Evolutionary conservation across 2,329 filamentous ascomycete species (phyloP).

Genomic region (Monosporascus sp.): DNA sequence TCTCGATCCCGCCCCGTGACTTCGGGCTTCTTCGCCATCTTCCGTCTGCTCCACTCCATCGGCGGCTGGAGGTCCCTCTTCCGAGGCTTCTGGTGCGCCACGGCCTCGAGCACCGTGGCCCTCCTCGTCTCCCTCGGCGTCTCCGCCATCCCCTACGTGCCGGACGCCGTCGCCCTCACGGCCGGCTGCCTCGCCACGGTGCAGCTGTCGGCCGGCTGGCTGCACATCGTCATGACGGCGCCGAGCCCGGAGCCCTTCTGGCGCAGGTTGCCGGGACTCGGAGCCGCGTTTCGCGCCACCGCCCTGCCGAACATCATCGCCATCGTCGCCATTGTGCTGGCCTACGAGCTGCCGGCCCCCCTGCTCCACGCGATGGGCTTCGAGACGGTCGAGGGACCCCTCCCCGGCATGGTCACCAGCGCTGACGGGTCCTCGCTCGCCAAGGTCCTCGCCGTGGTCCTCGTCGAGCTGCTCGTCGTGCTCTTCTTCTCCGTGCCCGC

Average conservation of each 20-base stretch:
- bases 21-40: constrained; percentile 39
- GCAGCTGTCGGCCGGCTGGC: constrained; percentile 68
- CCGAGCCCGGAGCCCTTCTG: constrained; percentile 56
- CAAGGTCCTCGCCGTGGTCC: constrained; percentile 36
- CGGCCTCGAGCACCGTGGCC: constrained; percentile 28
- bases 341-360: constrained; percentile 38
- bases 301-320: constrained; percentile 58
- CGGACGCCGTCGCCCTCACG: constrained; percentile 41
- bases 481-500: constrained; percentile 66
- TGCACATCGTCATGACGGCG: constrained; percentile 72
- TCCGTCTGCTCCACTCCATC: constrained; percentile 49
- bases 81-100: constrained; percentile 53
- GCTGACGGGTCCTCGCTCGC: constrained; percentile 11
- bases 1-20: constrained; percentile 33
- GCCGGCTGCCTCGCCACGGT: constrained; percentile 55
- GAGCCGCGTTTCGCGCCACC: constrained; percentile 57
- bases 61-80: constrained; percentile 59
- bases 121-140: constrained; percentile 32
- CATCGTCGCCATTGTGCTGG: constrained; percentile 48
- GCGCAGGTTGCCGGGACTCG: constrained; percentile 58
- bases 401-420: constrained; percentile 16
- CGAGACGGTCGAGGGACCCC: constrained; percentile 21
- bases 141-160: constrained; percentile 28
- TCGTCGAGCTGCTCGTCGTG: constrained; percentile 41
- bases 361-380: constrained; percentile 41